Conservation (phyloP, 768 basidiomycete genomes). For the Suillus weaverae region DNA sequence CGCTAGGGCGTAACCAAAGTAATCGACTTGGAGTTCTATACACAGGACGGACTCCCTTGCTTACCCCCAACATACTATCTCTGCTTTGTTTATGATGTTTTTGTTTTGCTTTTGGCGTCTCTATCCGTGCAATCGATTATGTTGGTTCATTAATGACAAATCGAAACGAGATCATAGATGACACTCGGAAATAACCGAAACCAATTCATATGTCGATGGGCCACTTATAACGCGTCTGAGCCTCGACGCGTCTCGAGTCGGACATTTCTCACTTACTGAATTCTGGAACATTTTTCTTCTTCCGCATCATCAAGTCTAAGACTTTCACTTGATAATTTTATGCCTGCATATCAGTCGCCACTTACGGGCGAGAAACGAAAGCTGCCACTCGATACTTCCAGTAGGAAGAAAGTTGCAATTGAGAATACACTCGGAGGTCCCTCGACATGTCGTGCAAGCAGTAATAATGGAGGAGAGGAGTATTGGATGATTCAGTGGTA, state of each 20-base stretch:
- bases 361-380: conserved; percentile 33
- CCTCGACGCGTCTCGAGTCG: neutral
- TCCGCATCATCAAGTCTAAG: neutral
- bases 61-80: neutral
- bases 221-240: conserved; percentile 23
- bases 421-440: conserved; percentile 17
- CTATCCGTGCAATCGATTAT: neutral
- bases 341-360: conserved; percentile 22
- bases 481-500: conserved; percentile 86
- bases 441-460: conserved; percentile 13
- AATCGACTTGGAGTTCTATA: neutral
- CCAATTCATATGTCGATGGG: neutral
- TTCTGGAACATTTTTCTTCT: neutral
- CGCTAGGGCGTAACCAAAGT: neutral
- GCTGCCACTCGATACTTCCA: conserved; percentile 20
- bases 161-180: too few species aligned
- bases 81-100: neutral
- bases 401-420: conserved; percentile 31
- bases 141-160: too few species aligned
- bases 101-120: neutral
- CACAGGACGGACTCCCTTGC: neutral
- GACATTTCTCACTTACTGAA: neutral
- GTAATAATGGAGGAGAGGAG: conserved; percentile 29
- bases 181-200: neutral
- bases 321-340: conserved; percentile 5